These are phyloP conservation scores for Globisporangium camurandrum DNA, from an alignment of 352 stramenopile species.

Conservation along the genomic window DNA sequence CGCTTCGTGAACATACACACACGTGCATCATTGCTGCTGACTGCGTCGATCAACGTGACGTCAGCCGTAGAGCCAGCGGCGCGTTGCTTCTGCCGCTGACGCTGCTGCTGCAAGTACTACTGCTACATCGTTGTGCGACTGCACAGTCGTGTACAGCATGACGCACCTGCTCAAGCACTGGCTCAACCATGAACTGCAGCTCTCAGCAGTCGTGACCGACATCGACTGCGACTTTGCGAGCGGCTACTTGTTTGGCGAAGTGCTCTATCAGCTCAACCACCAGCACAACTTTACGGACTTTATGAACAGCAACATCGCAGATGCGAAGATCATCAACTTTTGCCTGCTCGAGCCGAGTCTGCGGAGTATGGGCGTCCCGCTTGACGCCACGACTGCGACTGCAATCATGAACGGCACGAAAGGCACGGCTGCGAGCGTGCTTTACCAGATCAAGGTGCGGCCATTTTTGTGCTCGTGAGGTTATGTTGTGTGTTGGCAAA, in stretches of 20 bases:
- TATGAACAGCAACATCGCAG: conserved; percentile 49
- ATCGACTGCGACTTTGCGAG: conserved; percentile 76
- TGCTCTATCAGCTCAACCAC: conserved; percentile 84
- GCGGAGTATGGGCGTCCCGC: conserved; percentile 58
- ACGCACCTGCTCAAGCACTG: conserved; percentile 68
- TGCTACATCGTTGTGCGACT: neutral
- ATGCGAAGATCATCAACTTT: conserved; percentile 88
- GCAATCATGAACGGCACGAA: conserved; percentile 77
- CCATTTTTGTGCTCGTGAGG: no score
- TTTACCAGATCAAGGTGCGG: conserved; percentile 90
- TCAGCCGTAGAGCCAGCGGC: neutral
- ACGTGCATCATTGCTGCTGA: neutral
- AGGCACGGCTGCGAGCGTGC: conserved; percentile 51
- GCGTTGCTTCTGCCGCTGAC: neutral
- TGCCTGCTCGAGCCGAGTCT: conserved; percentile 77
- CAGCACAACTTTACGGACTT: conserved; percentile 86
- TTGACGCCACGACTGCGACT: conserved; percentile 67
- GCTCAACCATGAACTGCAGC: conserved; percentile 78
- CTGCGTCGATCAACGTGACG: neutral
- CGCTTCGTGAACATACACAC: neutral
- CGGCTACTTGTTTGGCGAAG: conserved; percentile 80
- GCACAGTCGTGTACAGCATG: conserved; percentile 22
- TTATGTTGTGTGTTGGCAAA: neutral
- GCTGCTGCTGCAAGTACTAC: neutral
- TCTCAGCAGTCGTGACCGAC: conserved; percentile 53